phyloP scores from a whole-genome alignment of 1,139 yeast genomes.

The Yamadazyma conglobata region DNA sequence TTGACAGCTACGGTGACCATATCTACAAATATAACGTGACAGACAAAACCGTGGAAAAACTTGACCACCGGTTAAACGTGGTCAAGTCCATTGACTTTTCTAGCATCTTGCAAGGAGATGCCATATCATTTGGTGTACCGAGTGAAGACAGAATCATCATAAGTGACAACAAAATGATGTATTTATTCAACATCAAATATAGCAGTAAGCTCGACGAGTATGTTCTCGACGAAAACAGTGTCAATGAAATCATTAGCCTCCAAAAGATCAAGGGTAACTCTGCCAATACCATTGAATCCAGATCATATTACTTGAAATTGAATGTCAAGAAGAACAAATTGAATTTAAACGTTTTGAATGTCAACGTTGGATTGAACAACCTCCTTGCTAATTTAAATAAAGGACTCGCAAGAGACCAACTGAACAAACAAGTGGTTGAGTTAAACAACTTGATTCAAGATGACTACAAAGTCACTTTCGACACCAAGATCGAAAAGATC shows the following conservation, averaged over 20 bases:
- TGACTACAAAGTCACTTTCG: conserved; percentile 5
- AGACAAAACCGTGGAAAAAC: conserved; percentile 9
- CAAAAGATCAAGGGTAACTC: conserved; percentile 45
- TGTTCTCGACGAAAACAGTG: conserved; percentile 21
- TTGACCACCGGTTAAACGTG: conserved; percentile 20
- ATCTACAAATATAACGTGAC: conserved; percentile 11
- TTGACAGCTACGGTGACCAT: conserved; percentile 9
- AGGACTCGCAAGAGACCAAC: conserved; percentile 33
- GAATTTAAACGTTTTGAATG: conserved; percentile 44
- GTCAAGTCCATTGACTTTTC: conserved; percentile 21
- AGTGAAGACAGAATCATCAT: conserved; percentile 46
- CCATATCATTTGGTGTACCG: conserved; percentile 28
- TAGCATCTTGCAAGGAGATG: conserved; percentile 15
- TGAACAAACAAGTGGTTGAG: conserved; percentile 9
- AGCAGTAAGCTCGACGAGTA: conserved; percentile 41
- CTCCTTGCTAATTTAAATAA: conserved; percentile 72
- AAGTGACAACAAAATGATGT: conserved; percentile 35
- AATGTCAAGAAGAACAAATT: conserved; percentile 43
- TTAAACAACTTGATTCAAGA: conserved; percentile 9
- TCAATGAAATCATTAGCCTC: conserved; percentile 28
- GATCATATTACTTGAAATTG: conserved; percentile 41
- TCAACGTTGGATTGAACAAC: conserved; percentile 68
- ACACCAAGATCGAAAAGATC: conserved; percentile 19
- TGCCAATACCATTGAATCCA: conserved; percentile 35
- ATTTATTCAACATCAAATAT: conserved; percentile 43